Conservation (phyloP, 2,329 filamentous ascomycete genomes). For the Sporothrix protearum region DNA sequence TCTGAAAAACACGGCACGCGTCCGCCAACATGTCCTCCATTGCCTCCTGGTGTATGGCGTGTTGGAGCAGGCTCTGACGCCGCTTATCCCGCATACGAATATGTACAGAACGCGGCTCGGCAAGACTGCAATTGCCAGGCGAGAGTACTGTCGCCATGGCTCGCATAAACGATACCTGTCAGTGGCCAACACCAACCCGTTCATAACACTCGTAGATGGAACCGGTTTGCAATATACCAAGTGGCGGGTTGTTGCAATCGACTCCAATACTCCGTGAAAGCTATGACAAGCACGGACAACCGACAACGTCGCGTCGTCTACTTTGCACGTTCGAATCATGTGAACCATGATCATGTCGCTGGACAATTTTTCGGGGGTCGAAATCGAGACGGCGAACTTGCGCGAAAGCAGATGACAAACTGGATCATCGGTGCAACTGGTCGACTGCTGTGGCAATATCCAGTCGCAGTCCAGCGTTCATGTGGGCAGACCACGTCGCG, state of each 20-base stretch:
- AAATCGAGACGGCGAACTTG: neutral
- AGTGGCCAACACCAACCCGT: too few relatives aligned
- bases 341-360: too few relatives aligned
- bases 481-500: too few relatives aligned
- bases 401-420: neutral
- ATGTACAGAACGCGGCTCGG: neutral
- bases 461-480: too few relatives aligned
- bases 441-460: neutral
- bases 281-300: neutral
- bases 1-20: neutral
- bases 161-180: neutral
- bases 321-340: neutral
- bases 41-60: conserved; percentile 6
- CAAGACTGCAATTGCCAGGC: neutral
- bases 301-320: neutral
- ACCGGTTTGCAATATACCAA: neutral
- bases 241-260: neutral
- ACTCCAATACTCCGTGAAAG: neutral
- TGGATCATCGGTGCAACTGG: neutral
- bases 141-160: neutral
- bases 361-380: neutral
- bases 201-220: too few relatives aligned
- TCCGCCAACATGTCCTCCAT: neutral
- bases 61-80: neutral
- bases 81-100: neutral